phyloP scores from a whole-genome alignment of 106 monocot genomes.

The Chionographis japonica region DNA sequence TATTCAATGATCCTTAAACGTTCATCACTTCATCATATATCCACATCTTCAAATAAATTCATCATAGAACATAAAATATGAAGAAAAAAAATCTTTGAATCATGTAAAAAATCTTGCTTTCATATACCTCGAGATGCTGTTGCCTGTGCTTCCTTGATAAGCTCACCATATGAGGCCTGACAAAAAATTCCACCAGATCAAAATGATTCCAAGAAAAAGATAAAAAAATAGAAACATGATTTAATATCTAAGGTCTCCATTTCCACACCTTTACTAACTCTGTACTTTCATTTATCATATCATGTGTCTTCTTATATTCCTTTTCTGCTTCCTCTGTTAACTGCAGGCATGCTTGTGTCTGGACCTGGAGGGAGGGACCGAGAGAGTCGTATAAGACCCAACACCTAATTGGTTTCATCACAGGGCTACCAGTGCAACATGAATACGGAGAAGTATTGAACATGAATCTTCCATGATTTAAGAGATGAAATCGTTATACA shows the following conservation, averaged over 20 bases:
- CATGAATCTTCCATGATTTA: too few relatives aligned
- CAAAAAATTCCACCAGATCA: constrained; percentile 4
- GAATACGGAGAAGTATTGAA: too few relatives aligned
- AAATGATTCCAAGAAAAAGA: not conserved
- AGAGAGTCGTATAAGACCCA: not conserved
- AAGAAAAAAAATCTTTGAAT: not conserved
- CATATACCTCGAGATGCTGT: constrained; percentile 70
- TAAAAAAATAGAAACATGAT: not conserved
- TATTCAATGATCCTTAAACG: too few relatives aligned
- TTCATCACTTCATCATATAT: too few relatives aligned
- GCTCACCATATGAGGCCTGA: constrained; percentile 62
- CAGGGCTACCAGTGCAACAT: too few relatives aligned
- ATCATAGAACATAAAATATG: not conserved
- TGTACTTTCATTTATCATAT: constrained; percentile 60
- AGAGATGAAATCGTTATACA: too few relatives aligned
- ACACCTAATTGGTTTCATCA: too few relatives aligned
- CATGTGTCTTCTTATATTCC: constrained; percentile 74
- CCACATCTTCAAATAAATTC: too few relatives aligned
- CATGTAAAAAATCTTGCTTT: not conserved
- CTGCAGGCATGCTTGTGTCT: constrained; percentile 70
- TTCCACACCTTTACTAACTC: constrained; percentile 54
- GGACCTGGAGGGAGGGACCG: constrained; percentile 36
- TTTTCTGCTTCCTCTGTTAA: constrained; percentile 66
- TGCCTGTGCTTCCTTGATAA: constrained; percentile 67
- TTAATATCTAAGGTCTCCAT: not conserved